Evolutionary conservation across 768 basidiomycete species (phyloP), one percentile per base, ranked within the genome.

Genomic region (Agaricus subrufescens): DNA sequence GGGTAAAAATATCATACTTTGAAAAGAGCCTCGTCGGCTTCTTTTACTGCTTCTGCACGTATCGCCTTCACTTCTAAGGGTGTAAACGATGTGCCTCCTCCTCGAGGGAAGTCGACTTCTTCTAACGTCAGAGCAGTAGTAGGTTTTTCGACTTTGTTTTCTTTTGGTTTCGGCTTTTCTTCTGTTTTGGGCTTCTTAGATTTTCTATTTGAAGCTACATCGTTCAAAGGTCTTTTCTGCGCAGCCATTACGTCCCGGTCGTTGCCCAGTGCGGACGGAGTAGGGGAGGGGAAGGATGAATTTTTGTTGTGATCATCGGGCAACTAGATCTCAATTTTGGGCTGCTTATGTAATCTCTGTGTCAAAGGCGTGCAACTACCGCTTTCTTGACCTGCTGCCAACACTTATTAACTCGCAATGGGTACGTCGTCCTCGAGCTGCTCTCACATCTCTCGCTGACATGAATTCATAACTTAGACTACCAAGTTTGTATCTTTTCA

Each of bases 41-140:
- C 94, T 66, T 85, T 84, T 8, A 83, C 74, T 4, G 85, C 96
- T 68, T 98, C 96, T 25, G 88, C 85, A 50, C 87, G 83, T 37
- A 92, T 83, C 52, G 85, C 74, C 70, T 95, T 94, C 52, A 94
- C 86, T 69, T 99, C 95, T 6, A 92, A 73, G 31, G 94, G 87
- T 19, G 95, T 97, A 62, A 96, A 80, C 31, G 76, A 80, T 1
- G 93, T 90, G 51, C 96, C 96, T 27, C 96, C 96, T 27, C 96
- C 97, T 62, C 96, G 85, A 56, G 95, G 95, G 71, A 98, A 99
- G 69, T 95, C 93, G 49, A 92, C 80, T 64, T 95, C 94, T 39
- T 93, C 85, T 9, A 76, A 58, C 37, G 75, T 69, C 68, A 55
- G 62, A 40, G 57, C 42, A 42, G 46, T 49, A 10, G 63, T 49